phyloP scores from a whole-genome alignment of 2,329 filamentous ascomycete genomes.

The Clonostachys rhizophaga region DNA sequence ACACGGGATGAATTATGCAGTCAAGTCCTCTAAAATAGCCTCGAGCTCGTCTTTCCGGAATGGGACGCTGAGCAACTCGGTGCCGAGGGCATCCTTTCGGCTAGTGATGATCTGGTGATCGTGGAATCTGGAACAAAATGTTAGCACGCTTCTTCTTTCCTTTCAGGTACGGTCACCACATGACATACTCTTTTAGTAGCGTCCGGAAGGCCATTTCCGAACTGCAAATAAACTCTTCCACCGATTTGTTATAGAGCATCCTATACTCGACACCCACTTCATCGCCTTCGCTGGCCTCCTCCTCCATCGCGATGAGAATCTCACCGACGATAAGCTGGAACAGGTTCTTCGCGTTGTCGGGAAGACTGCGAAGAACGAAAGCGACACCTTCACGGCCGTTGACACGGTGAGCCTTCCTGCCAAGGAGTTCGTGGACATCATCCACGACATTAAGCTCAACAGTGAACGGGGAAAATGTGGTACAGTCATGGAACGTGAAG shows the following conservation, averaged over 20 bases:
- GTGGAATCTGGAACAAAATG: constrained; percentile 61
- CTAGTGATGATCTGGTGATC: constrained; percentile 97
- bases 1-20: constrained; percentile 12
- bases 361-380: constrained; percentile 85
- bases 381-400: constrained; percentile 88
- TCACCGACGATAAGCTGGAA: constrained; percentile 84
- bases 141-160: constrained; percentile 11
- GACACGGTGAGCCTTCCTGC: constrained; percentile 71
- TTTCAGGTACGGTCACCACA: neutral
- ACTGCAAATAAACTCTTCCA: constrained; percentile 94
- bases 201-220: constrained; percentile 95
- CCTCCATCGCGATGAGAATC: constrained; percentile 67
- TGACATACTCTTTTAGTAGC: constrained; percentile 77
- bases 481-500: constrained; percentile 90
- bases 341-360: constrained; percentile 85
- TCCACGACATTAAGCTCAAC: constrained; percentile 79
- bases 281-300: constrained; percentile 44
- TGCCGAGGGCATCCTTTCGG: constrained; percentile 78
- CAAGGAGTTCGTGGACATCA: constrained; percentile 82
- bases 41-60: constrained; percentile 87
- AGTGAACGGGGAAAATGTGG: constrained; percentile 74
- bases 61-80: constrained; percentile 79
- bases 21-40: constrained; percentile 73
- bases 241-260: constrained; percentile 88
- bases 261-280: constrained; percentile 77